Percentiles rank a stretch among this genome's conserved stretches.
These are phyloP conservation scores for Russula ochroleuca DNA, from an alignment of 768 basidiomycete species.

Conservation along the genomic window DNA sequence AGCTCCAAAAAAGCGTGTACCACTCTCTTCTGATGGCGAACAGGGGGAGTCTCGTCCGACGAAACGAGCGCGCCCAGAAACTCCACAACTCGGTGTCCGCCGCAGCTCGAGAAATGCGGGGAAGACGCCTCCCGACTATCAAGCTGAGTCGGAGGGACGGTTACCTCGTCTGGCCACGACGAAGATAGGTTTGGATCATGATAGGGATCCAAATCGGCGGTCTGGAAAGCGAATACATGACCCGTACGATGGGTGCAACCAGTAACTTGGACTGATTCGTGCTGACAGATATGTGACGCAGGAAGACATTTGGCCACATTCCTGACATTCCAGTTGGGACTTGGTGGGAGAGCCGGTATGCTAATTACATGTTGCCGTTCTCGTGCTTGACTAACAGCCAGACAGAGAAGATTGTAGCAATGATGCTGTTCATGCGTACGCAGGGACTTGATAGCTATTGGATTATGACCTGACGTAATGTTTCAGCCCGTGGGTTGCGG, in stretches of 20 bases:
- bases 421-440: slow-evolving; percentile 84
- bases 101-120: slow-evolving; percentile 65
- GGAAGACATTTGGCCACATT: slow-evolving; percentile 77
- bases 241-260: slow-evolving; percentile 44
- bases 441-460: background rate
- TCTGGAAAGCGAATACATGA: slow-evolving; percentile 37
- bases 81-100: slow-evolving; percentile 39
- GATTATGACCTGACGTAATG: slow-evolving; percentile 1
- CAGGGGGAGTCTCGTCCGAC: background rate
- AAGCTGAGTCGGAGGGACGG: slow-evolving; percentile 34
- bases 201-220: slow-evolving; percentile 30
- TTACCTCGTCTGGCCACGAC: slow-evolving; percentile 16
- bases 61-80: slow-evolving; percentile 12
- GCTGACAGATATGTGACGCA: slow-evolving; percentile 31
- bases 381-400: slow-evolving; percentile 6
- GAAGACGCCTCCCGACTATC: slow-evolving; percentile 51
- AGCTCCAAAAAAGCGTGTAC: slow-evolving; percentile 5
- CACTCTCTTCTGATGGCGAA: slow-evolving; percentile 2
- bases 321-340: slow-evolving; percentile 75
- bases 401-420: slow-evolving; percentile 57
- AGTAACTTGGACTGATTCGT: background rate
- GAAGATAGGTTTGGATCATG: slow-evolving; percentile 29
- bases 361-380: background rate
- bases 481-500: slow-evolving; percentile 74
- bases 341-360: slow-evolving; percentile 74